phyloP scores from a whole-genome alignment of 805 yeast genomes.

The Scheffersomyces spartinae region DNA sequence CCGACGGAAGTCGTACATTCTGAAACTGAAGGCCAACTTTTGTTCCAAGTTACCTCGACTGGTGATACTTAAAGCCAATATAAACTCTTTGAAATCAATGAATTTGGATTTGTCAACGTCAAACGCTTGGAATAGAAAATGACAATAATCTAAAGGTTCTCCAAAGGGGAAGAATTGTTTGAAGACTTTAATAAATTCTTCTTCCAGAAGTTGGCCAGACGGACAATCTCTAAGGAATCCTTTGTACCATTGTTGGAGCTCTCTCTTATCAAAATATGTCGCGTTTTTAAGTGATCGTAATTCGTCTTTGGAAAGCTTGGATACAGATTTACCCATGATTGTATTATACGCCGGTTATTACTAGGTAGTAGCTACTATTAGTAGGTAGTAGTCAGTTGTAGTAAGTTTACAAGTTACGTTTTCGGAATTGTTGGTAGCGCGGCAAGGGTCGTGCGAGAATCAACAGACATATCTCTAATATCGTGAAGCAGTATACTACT shows the following conservation, averaged over 20 bases:
- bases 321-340: conserved; percentile 87
- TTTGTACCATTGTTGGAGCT: conserved; percentile 96
- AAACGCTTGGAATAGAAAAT: conserved; percentile 77
- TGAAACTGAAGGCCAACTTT: conserved; percentile 82
- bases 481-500: no score
- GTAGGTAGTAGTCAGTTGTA: no score
- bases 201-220: conserved; percentile 72
- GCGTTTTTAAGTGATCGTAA: conserved; percentile 68
- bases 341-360: conserved; percentile 3
- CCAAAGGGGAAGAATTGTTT: conserved; percentile 98
- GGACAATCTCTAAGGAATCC: conserved; percentile 95
- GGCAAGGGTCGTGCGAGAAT: no score
- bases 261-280: conserved; percentile 87
- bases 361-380: no score
- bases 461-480: no score
- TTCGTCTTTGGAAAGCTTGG: conserved; percentile 86
- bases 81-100: conserved; percentile 88
- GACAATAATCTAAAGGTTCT: conserved; percentile 86
- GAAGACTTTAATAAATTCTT: conserved; percentile 84
- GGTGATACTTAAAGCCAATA: conserved; percentile 75
- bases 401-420: no score
- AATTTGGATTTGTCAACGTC: conserved; percentile 72
- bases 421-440: no score
- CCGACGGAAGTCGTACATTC: conserved; percentile 70
- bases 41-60: conserved; percentile 80